These are phyloP conservation scores for Ophiostoma piceae DNA, from an alignment of 2,329 filamentous ascomycete genomes.

Conservation along the genomic window DNA sequence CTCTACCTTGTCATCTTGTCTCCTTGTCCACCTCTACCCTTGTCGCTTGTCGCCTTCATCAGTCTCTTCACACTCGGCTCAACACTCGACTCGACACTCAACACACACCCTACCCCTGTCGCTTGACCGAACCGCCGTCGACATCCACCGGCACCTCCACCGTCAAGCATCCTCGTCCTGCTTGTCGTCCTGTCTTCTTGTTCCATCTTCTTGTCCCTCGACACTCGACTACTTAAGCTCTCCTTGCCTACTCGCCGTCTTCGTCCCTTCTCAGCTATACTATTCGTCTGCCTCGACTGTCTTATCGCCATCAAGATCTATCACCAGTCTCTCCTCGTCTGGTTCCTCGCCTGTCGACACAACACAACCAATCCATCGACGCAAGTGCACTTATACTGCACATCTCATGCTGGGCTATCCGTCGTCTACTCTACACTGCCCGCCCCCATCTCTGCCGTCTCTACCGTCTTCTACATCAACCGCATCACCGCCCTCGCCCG, in stretches of 20 bases:
- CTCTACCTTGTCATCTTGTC: background rate
- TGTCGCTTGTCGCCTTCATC: background rate
- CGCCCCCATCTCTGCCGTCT: background rate
- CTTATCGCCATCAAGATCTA: background rate
- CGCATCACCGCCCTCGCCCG: background rate
- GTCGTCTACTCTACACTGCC: background rate
- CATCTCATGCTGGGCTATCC: background rate
- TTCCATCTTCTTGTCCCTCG: background rate
- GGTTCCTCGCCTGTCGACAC: too few species aligned
- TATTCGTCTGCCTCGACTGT: background rate
- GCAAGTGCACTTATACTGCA: background rate
- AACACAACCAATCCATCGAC: background rate
- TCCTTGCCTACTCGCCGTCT: background rate
- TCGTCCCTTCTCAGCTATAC: background rate
- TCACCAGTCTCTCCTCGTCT: too few species aligned
- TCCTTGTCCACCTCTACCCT: background rate
- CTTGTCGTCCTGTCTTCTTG: background rate
- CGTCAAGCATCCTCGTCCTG: background rate
- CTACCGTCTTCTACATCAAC: background rate
- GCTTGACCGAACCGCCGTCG: background rate
- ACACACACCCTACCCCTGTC: background rate
- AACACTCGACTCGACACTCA: background rate
- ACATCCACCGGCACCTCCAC: background rate
- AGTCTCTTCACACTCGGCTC: background rate
- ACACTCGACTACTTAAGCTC: background rate